Conservation (phyloP, 768 basidiomycete species). For the Leucocoprinus leucothites region DNA sequence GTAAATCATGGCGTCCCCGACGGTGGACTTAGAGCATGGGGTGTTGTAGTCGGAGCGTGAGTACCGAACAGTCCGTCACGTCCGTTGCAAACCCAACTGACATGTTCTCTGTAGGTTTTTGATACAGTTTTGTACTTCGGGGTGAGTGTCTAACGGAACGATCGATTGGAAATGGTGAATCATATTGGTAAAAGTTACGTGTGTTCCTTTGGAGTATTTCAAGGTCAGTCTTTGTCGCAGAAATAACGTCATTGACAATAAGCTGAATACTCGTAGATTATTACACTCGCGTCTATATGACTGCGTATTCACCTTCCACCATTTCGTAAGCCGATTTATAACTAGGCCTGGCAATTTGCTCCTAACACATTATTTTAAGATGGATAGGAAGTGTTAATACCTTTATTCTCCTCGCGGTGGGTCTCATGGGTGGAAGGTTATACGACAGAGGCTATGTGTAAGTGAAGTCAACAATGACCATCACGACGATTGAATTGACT, state of each 20-base stretch:
- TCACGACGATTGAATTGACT: background rate
- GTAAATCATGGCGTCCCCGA: background rate
- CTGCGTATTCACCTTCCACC: constrained; percentile 31
- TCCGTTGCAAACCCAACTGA: background rate
- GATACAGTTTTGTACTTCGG: constrained; percentile 35
- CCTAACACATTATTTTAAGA: constrained; percentile 7
- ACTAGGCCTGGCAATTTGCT: no score
- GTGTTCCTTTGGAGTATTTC: constrained; percentile 40
- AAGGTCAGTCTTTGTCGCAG: constrained; percentile 23
- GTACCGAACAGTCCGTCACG: background rate
- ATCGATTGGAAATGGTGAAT: background rate
- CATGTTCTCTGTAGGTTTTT: constrained; percentile 24
- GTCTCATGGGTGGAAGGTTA: constrained; percentile 36
- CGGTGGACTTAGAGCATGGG: background rate
- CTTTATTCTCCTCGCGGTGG: constrained; percentile 37
- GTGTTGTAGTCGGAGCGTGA: constrained; percentile 5
- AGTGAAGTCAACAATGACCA: no score
- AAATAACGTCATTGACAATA: background rate
- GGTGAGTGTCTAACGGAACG: constrained; percentile 17
- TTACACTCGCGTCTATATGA: constrained; percentile 34
- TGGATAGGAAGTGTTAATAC: constrained; percentile 37
- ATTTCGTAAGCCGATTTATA: constrained; percentile 29
- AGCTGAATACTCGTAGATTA: constrained; percentile 26
- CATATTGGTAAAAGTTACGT: constrained; percentile 23
- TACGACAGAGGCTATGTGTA: constrained; percentile 50